These are phyloP conservation scores for Pseudogymnoascus sp. DNA, from an alignment of 2,329 filamentous ascomycete genomes.

Conservation along the genomic window DNA sequence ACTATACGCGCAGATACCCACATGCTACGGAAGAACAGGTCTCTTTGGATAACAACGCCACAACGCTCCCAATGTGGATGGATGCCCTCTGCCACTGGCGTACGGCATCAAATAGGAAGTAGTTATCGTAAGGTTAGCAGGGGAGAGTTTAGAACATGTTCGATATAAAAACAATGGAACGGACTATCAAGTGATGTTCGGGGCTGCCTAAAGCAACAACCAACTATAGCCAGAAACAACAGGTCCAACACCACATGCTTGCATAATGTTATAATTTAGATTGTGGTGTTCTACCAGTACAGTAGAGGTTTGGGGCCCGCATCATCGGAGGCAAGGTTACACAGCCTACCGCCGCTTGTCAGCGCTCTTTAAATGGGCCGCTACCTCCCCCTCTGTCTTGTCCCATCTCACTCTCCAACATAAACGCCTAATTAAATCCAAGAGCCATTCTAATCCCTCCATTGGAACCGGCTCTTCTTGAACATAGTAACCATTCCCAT, in stretches of 20 bases:
- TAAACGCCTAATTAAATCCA: not conserved
- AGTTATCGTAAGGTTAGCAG: not conserved
- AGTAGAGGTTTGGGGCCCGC: too few species aligned
- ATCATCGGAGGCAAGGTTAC: too few species aligned
- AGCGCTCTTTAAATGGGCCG: not conserved
- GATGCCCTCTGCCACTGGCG: not conserved
- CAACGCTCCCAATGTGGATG: not conserved
- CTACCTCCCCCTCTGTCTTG: too few species aligned
- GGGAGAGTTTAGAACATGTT: not conserved
- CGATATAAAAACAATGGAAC: not conserved
- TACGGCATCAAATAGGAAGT: not conserved
- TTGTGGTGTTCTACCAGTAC: too few species aligned
- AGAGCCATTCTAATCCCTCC: slow-evolving; percentile 25
- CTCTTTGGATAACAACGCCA: not conserved
- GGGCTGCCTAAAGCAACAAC: too few species aligned
- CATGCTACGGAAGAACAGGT: not conserved
- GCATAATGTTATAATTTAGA: too few species aligned
- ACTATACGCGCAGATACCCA: not conserved
- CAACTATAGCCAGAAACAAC: too few species aligned
- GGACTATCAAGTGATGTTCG: not conserved
- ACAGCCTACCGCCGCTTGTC: not conserved
- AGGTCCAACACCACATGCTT: too few species aligned
- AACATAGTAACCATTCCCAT: slow-evolving; percentile 32
- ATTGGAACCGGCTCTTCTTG: slow-evolving; percentile 28
- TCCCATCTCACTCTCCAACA: not conserved